Evolutionary conservation across 2,329 filamentous ascomycete species (phyloP).

Genomic region (Pseudogymnoascus verrucosus): DNA sequence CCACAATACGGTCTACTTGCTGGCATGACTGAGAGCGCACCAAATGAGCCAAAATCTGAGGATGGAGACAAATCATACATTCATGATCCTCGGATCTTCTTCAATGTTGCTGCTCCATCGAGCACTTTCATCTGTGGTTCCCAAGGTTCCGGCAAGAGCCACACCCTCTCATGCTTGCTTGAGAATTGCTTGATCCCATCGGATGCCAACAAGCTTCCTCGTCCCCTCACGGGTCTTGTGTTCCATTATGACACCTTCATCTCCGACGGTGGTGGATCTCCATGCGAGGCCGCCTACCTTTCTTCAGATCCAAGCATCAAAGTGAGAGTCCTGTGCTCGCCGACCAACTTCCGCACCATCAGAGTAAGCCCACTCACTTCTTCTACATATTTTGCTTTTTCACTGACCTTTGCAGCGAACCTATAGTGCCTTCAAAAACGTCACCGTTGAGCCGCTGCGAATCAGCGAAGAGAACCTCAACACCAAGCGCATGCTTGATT

Average conservation of each 20-base stretch:
- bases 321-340: slow-evolving; percentile 44
- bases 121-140: slow-evolving; percentile 56
- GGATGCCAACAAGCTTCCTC: slow-evolving; percentile 34
- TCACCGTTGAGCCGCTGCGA: slow-evolving; percentile 37
- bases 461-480: slow-evolving; percentile 42
- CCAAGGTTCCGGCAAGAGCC: slow-evolving; percentile 54
- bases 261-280: slow-evolving; percentile 23
- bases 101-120: slow-evolving; percentile 48
- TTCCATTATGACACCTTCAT: slow-evolving; percentile 48
- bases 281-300: slow-evolving; percentile 49
- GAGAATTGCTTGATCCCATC: slow-evolving; percentile 36
- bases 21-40: slow-evolving; percentile 12
- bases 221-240: slow-evolving; percentile 44
- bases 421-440: slow-evolving; percentile 34
- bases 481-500: slow-evolving; percentile 42
- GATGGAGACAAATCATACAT: neutral
- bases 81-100: slow-evolving; percentile 30
- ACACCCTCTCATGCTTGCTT: slow-evolving; percentile 50
- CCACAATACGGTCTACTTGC: slow-evolving; percentile 23
- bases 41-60: neutral
- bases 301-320: slow-evolving; percentile 36
- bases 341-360: slow-evolving; percentile 38
- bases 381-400: neutral
- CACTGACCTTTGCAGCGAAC: slow-evolving; percentile 12
- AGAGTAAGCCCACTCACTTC: slow-evolving; percentile 16